Conservation (phyloP, 2,329 filamentous ascomycete genomes). For the Aspergillus tubingensis region DNA sequence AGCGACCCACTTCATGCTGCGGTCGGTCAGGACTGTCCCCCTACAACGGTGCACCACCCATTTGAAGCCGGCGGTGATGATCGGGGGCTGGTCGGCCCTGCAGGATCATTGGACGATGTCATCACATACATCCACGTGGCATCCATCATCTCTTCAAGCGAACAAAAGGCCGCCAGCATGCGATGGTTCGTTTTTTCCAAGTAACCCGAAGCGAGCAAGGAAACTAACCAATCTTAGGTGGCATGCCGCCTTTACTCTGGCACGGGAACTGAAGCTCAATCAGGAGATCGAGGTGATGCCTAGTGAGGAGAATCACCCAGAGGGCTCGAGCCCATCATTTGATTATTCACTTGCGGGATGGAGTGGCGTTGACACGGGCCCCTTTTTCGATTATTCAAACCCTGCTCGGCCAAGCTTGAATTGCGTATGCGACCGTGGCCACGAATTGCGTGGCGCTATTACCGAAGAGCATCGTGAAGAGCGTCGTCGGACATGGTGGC, state of each 20-base stretch:
- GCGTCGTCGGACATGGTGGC: slow-evolving; percentile 87
- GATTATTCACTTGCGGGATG: slow-evolving; percentile 36
- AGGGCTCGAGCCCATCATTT: slow-evolving; percentile 36
- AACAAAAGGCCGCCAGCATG: slow-evolving; percentile 91
- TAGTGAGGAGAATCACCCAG: slow-evolving; percentile 30
- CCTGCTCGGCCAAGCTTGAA: slow-evolving; percentile 36
- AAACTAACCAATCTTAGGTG: slow-evolving; percentile 50
- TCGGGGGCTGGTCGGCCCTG: slow-evolving; percentile 49
- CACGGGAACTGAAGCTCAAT: slow-evolving; percentile 82
- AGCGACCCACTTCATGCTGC: slow-evolving; percentile 53
- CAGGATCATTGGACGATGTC: slow-evolving; percentile 81
- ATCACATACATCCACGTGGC: slow-evolving; percentile 91
- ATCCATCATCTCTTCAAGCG: slow-evolving; percentile 87
- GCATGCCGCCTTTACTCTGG: slow-evolving; percentile 91
- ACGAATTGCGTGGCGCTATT: slow-evolving; percentile 36
- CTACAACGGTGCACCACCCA: slow-evolving; percentile 62
- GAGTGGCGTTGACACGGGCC: slow-evolving; percentile 54
- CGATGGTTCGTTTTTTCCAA: slow-evolving; percentile 59
- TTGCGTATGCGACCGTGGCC: slow-evolving; percentile 36
- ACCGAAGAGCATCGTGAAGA: slow-evolving; percentile 88
- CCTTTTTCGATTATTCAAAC: slow-evolving; percentile 47
- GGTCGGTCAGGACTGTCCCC: slow-evolving; percentile 74
- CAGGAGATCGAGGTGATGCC: slow-evolving; percentile 65
- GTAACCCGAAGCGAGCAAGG: too few species aligned
- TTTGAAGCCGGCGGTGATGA: slow-evolving; percentile 60